Conservation (phyloP, 495 filamentous ascomycete species). For the Penicillium subrubescens region DNA sequence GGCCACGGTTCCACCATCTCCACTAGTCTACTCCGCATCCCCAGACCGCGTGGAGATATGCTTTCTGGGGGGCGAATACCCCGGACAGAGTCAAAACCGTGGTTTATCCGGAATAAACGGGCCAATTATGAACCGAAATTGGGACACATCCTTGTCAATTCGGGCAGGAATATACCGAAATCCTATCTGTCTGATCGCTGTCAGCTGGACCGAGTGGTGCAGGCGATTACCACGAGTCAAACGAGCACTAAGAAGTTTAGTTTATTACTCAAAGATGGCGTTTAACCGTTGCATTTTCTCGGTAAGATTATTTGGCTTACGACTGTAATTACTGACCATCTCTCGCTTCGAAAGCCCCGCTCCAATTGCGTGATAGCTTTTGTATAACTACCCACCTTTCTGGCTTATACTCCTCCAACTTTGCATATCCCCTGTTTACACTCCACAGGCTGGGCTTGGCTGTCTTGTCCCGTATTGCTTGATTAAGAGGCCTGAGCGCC, state of each 20-base stretch:
- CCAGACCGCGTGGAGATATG: conserved; percentile 4
- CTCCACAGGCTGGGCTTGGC: not conserved
- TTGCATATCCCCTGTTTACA: not conserved
- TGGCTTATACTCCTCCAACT: not conserved
- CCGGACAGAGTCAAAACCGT: conserved; percentile 2
- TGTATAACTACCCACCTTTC: conserved; percentile 8
- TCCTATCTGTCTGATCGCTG: not conserved
- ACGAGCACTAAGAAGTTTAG: not conserved
- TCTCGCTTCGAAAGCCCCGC: not conserved
- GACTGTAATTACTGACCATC: not conserved
- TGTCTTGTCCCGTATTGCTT: conserved; percentile 18
- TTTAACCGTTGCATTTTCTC: not conserved
- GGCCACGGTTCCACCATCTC: not conserved
- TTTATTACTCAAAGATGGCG: not conserved
- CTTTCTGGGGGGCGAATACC: conserved; percentile 7
- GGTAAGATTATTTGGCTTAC: not conserved
- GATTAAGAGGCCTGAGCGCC: conserved; percentile 2
- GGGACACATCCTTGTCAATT: conserved; percentile 1
- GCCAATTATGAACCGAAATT: conserved; percentile 8
- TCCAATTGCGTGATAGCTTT: conserved; percentile 3
- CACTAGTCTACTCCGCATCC: conserved; percentile 13
- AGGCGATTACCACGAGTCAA: not conserved
- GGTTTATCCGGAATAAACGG: not conserved
- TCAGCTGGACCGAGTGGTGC: not conserved
- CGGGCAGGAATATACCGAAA: conserved; percentile 14